Percentiles rank a stretch among this genome's conserved stretches.
phyloP scores from a whole-genome alignment of 1,284 basidiomycete genomes.

The Sutorius eximius region DNA sequence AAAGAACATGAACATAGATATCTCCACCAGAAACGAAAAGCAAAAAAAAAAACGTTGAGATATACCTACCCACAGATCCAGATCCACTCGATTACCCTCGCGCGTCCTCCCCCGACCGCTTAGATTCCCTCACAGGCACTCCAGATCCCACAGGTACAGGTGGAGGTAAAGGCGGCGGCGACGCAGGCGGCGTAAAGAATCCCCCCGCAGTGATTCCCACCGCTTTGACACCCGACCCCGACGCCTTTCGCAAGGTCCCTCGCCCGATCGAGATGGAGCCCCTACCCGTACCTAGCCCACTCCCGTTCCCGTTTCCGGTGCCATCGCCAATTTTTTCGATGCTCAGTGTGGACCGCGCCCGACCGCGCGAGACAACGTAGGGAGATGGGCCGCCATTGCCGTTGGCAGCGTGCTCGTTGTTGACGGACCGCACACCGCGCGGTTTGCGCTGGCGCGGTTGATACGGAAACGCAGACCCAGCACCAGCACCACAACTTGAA shows the following conservation, averaged over 20 bases:
- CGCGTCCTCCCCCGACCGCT: too few relatives aligned
- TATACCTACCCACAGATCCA: too few relatives aligned
- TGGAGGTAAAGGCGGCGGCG: constrained; percentile 29
- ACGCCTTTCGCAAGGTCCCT: constrained; percentile 60
- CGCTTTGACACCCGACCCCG: constrained; percentile 68
- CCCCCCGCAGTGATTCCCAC: constrained; percentile 69
- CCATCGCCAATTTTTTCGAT: constrained; percentile 46
- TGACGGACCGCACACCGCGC: constrained; percentile 31
- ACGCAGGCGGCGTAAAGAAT: constrained; percentile 63
- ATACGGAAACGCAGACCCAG: constrained; percentile 27
- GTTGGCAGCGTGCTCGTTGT: constrained; percentile 26
- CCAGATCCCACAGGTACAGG: background rate
- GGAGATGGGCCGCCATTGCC: background rate
- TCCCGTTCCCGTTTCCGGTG: constrained; percentile 34
- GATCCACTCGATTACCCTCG: too few relatives aligned
- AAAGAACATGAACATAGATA: too few relatives aligned
- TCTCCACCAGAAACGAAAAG: too few relatives aligned
- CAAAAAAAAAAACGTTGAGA: too few relatives aligned
- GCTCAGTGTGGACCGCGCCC: constrained; percentile 60
- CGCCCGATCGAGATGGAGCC: constrained; percentile 65
- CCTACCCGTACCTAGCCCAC: constrained; percentile 6
- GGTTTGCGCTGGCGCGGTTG: constrained; percentile 42
- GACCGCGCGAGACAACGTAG: constrained; percentile 32
- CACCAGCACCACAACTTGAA: too few relatives aligned
- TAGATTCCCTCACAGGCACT: too few relatives aligned